These are phyloP conservation scores for Peziza echinospora DNA, from an alignment of 495 filamentous ascomycete genomes.

Conservation along the genomic window DNA sequence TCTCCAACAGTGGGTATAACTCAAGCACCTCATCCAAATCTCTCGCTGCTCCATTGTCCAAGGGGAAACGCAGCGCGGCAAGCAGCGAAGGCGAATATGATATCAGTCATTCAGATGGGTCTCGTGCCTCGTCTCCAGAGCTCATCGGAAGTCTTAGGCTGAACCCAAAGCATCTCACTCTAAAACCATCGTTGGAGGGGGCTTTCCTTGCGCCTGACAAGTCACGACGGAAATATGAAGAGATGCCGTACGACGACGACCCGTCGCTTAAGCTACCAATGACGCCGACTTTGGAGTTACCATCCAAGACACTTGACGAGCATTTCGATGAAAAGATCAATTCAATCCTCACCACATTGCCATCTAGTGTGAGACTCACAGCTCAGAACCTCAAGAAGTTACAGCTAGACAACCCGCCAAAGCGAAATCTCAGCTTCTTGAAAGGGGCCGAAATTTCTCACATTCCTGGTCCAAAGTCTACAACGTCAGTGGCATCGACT, in stretches of 20 bases:
- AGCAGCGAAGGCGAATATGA: background rate
- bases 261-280: background rate
- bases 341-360: conserved; percentile 59
- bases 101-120: too few relatives aligned
- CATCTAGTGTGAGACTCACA: conserved; percentile 55
- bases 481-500: conserved; percentile 25
- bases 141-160: background rate
- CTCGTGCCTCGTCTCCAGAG: background rate
- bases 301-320: conserved; percentile 24
- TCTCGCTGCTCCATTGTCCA: too few relatives aligned
- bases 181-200: background rate
- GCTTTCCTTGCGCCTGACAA: background rate
- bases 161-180: background rate
- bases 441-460: conserved; percentile 22
- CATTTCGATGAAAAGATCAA: conserved; percentile 69
- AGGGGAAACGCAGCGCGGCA: background rate
- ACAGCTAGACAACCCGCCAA: conserved; percentile 11
- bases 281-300: conserved; percentile 8
- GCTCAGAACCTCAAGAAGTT: conserved; percentile 27
- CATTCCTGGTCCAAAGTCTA: conserved; percentile 22
- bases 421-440: conserved; percentile 6
- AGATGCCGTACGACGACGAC: too few relatives aligned
- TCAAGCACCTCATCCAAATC: too few relatives aligned
- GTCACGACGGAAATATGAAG: background rate
- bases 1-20: too few relatives aligned